Evolutionary conservation across 352 stramenopile genomes (phyloP).

Genomic region (Globisporangium recalcitrans): DNA sequence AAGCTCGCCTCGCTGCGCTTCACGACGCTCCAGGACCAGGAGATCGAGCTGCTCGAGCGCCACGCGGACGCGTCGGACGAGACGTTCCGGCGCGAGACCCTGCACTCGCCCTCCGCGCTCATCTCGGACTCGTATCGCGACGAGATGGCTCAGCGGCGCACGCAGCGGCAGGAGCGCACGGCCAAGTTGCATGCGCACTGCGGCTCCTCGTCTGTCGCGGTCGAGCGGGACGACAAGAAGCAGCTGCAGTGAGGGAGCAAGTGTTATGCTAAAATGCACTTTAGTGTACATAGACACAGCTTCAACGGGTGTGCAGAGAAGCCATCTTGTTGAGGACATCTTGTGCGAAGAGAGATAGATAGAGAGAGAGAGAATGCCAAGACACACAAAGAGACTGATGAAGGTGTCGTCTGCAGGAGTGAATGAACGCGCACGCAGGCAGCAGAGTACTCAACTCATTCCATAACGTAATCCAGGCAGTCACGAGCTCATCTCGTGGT

Average conservation of each 20-base stretch:
- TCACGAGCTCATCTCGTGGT: background rate
- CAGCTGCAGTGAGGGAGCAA: slow-evolving; percentile 6
- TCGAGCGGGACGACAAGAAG: slow-evolving; percentile 38
- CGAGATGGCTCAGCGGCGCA: slow-evolving; percentile 25
- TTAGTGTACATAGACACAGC: background rate
- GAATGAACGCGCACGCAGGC: background rate
- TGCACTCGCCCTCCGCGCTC: slow-evolving; percentile 24
- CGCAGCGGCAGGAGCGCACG: slow-evolving; percentile 25
- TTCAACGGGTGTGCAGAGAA: background rate
- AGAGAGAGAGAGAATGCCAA: no score
- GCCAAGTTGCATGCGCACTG: slow-evolving; percentile 53
- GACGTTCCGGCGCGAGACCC: slow-evolving; percentile 14
- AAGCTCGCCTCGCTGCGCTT: slow-evolving; percentile 26
- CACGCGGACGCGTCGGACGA: slow-evolving; percentile 20
- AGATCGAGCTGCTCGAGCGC: slow-evolving; percentile 39
- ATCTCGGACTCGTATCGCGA: slow-evolving; percentile 24
- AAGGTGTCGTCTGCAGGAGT: slow-evolving; percentile 1
- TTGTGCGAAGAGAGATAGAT: background rate
- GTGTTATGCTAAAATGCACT: background rate
- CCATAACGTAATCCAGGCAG: slow-evolving; percentile 7
- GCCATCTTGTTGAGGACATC: background rate
- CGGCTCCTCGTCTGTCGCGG: slow-evolving; percentile 53
- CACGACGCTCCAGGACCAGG: slow-evolving; percentile 20
- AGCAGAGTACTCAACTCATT: slow-evolving; percentile 1
- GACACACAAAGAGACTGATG: background rate